A percentile compares a stretch with the other conserved stretches of the same genome.
These are phyloP conservation scores for Acanthamoeba quina DNA, from an alignment of 208 protist species.

Conservation along the genomic window DNA sequence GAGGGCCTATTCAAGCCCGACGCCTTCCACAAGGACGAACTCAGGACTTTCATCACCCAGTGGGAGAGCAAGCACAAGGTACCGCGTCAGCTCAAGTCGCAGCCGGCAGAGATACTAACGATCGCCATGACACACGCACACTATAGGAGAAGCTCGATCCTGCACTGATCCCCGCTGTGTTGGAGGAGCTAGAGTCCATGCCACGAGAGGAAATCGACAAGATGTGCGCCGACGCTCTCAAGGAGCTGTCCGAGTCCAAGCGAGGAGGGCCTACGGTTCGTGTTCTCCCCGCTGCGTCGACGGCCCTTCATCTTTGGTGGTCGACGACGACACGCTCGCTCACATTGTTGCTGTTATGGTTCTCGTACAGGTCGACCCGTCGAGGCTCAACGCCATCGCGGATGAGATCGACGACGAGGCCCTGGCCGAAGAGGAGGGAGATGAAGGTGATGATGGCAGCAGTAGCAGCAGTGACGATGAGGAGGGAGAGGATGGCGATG, in stretches of 20 bases:
- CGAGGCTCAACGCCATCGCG: background rate
- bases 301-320: background rate
- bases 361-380: no score
- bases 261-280: background rate
- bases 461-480: background rate
- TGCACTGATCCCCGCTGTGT: background rate
- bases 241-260: background rate
- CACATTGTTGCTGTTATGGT: no score
- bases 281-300: no score
- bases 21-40: constrained; percentile 20
- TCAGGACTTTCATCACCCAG: background rate
- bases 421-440: background rate
- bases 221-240: background rate
- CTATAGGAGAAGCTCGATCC: background rate
- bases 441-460: background rate
- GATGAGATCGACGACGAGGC: background rate
- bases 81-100: background rate
- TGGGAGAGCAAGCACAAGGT: constrained; percentile 8
- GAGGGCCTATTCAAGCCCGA: constrained; percentile 12
- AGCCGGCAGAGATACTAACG: no score
- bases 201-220: constrained; percentile 22
- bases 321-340: no score
- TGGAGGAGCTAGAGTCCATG: constrained; percentile 27
- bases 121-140: no score
- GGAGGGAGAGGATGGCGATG: background rate